phyloP scores from a whole-genome alignment of 139 green algal species.

The Tetradesmus obliquus region DNA sequence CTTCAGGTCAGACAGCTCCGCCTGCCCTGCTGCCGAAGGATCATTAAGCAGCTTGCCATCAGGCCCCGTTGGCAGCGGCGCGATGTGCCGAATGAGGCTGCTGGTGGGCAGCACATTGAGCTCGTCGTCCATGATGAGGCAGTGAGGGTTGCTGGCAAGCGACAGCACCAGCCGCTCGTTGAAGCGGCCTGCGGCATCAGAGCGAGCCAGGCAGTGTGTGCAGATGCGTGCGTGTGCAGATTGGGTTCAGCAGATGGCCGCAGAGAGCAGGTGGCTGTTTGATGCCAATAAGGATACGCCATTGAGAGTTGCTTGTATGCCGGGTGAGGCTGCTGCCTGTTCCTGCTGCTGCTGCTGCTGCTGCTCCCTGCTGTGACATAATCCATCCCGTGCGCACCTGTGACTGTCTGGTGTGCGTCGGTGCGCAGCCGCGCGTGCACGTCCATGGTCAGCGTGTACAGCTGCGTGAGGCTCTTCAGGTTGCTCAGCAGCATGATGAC shows the following conservation, averaged over 20 bases:
- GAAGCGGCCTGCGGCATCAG: constrained; percentile 81
- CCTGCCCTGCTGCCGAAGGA: constrained; percentile 47
- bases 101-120: constrained; percentile 98
- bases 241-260: not conserved
- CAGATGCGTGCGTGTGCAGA: not conserved
- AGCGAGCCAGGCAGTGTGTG: constrained; percentile 15
- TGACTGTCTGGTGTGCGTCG: constrained; percentile 89
- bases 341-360: not conserved
- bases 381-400: constrained; percentile 42
- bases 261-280: not conserved
- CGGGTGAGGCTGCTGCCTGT: not conserved
- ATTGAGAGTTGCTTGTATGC: not conserved
- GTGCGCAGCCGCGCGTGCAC: constrained; percentile 93
- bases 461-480: constrained; percentile 89
- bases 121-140: constrained; percentile 98
- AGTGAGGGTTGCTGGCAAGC: constrained; percentile 84
- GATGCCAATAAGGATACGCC: no score
- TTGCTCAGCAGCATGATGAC: constrained; percentile 94
- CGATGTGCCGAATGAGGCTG: constrained; percentile 77
- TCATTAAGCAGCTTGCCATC: constrained; percentile 68
- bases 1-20: constrained; percentile 90
- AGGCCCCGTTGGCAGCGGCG: constrained; percentile 65
- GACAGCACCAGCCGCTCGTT: constrained; percentile 98
- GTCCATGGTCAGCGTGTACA: constrained; percentile 99
- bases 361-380: not conserved